Evolutionary conservation across 371 early-diverging fungal species (phyloP).

Genomic region (Mortierella sp.): DNA sequence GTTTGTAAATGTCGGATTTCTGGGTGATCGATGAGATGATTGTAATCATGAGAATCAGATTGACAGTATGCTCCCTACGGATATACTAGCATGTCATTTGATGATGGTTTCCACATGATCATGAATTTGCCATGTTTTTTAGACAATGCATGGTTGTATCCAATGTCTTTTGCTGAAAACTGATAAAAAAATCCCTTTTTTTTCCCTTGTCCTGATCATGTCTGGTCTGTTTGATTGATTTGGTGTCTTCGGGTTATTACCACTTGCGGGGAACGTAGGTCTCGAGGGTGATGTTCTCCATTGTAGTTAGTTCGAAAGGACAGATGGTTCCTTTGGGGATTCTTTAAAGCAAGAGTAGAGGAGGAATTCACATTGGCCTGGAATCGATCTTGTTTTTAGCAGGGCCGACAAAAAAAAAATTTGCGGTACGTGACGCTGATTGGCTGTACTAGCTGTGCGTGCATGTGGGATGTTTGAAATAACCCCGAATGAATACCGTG

Average conservation of each 20-base stretch:
- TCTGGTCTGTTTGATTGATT: not conserved
- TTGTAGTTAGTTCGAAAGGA: constrained; percentile 24
- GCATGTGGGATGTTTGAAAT: not conserved
- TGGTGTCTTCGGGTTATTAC: constrained; percentile 4
- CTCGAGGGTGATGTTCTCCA: constrained; percentile 58
- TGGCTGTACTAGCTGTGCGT: not conserved
- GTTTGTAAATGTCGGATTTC: not conserved
- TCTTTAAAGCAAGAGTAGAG: constrained; percentile 54
- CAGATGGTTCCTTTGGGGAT: constrained; percentile 26
- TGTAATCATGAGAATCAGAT: not conserved
- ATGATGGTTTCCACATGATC: constrained; percentile 25
- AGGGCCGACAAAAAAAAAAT: not conserved
- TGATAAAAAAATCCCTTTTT: not conserved
- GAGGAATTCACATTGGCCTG: constrained; percentile 18
- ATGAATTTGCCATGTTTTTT: not conserved
- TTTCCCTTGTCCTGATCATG: not conserved
- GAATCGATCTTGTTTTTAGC: not conserved
- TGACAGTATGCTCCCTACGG: not conserved
- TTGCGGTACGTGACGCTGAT: not conserved
- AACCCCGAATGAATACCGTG: not conserved
- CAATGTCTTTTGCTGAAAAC: not conserved
- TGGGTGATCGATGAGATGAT: not conserved
- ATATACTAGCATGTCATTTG: not conserved
- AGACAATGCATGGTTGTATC: not conserved
- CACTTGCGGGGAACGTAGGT: constrained; percentile 59